Conservation (phyloP, 2,329 filamentous ascomycete species). For the Penicillium sp. region DNA sequence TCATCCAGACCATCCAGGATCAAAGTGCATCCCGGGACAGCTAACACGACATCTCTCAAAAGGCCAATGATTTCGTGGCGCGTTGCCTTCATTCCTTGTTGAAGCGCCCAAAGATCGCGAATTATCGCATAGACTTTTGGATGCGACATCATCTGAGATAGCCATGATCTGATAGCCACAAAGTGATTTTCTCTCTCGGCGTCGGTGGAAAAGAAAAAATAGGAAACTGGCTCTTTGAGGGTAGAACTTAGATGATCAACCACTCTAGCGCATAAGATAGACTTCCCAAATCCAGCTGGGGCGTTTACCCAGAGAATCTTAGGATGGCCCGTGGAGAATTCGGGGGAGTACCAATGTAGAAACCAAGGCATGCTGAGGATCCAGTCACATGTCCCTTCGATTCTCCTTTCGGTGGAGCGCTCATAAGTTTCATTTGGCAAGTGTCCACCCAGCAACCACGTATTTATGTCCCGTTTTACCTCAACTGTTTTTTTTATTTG, state of each 20-base stretch:
- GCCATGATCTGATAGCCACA: constrained; percentile 3
- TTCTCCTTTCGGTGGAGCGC: neutral
- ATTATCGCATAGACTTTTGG: neutral
- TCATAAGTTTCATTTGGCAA: neutral
- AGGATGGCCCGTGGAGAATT: neutral
- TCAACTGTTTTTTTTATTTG: neutral
- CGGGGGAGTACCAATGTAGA: neutral
- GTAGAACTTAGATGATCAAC: neutral
- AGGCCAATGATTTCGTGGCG: neutral
- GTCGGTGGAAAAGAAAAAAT: constrained; percentile 8
- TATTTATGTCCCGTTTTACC: neutral
- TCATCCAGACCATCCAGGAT: constrained; percentile 8
- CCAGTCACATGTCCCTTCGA: neutral
- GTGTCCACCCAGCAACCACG: neutral
- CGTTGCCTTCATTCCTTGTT: neutral
- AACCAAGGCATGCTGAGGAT: neutral
- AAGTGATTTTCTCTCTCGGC: constrained; percentile 4
- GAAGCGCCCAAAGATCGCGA: neutral
- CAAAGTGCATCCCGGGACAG: neutral
- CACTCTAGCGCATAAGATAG: neutral
- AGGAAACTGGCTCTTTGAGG: neutral
- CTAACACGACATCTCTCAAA: neutral
- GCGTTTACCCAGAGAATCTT: neutral
- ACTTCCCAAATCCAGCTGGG: neutral
- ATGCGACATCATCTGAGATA: constrained; percentile 1